These are phyloP conservation scores for Tulasnella sp. DNA, from an alignment of 768 basidiomycete species.

Conservation along the genomic window DNA sequence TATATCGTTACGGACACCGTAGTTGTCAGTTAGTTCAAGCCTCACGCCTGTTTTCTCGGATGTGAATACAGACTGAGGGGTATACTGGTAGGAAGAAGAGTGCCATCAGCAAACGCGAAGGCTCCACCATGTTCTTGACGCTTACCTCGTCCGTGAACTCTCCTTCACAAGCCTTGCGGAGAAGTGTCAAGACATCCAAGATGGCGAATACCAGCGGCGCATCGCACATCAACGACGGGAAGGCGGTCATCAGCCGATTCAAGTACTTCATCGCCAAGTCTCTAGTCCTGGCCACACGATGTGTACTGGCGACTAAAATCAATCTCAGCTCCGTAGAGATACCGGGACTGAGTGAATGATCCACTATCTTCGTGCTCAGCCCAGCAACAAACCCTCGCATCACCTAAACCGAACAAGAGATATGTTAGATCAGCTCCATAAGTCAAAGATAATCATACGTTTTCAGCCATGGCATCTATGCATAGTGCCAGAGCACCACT, in stretches of 20 bases:
- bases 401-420: slow-evolving; percentile 38
- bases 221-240: slow-evolving; percentile 92
- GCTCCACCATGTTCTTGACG: neutral
- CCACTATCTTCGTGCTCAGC: slow-evolving; percentile 63
- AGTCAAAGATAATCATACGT: slow-evolving; percentile 34
- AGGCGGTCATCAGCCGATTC: slow-evolving; percentile 74
- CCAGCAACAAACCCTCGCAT: slow-evolving; percentile 59
- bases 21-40: slow-evolving; percentile 76
- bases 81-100: slow-evolving; percentile 47
- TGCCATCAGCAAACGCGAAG: neutral
- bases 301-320: slow-evolving; percentile 70
- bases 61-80: slow-evolving; percentile 70
- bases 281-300: slow-evolving; percentile 70
- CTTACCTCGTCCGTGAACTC: slow-evolving; percentile 83
- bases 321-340: slow-evolving; percentile 62
- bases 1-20: slow-evolving; percentile 74
- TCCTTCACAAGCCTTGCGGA: slow-evolving; percentile 80
- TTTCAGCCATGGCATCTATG: slow-evolving; percentile 81
- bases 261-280: slow-evolving; percentile 76
- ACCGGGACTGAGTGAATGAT: slow-evolving; percentile 59
- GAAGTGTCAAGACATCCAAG: slow-evolving; percentile 79
- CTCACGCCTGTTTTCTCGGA: slow-evolving; percentile 68
- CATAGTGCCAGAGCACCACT: slow-evolving; percentile 54
- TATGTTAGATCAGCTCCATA: neutral
- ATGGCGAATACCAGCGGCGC: slow-evolving; percentile 77